A percentile compares a stretch with the other conserved stretches of the same genome.
These are phyloP conservation scores for Colletotrichum coccodes DNA, from an alignment of 2,329 filamentous ascomycete genomes.

Conservation along the genomic window DNA sequence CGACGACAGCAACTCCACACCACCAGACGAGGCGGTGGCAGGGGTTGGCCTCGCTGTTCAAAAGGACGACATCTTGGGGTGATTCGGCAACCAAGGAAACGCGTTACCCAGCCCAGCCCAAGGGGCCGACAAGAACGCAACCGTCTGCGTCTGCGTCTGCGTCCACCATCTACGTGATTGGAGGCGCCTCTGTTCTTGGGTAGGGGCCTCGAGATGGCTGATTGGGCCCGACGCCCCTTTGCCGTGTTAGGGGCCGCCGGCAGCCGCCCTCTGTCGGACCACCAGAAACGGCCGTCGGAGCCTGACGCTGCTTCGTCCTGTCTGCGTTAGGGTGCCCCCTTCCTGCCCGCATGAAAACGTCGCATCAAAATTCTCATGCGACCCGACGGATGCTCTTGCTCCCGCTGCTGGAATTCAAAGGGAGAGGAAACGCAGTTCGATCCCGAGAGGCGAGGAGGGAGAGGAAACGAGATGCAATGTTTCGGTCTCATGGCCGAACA, in stretches of 20 bases:
- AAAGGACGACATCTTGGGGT: conserved; percentile 8
- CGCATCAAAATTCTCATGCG: conserved; percentile 11
- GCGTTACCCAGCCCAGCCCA: background rate
- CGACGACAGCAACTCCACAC: conserved; percentile 28
- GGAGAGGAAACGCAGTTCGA: conserved; percentile 1
- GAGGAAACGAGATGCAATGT: background rate
- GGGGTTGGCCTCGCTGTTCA: conserved; percentile 17
- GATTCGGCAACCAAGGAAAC: conserved; percentile 19
- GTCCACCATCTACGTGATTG: conserved; percentile 18
- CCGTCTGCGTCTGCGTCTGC: conserved; percentile 14
- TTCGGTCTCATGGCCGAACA: conserved; percentile 12
- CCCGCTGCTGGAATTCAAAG: conserved; percentile 23
- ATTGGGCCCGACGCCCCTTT: conserved; percentile 26
- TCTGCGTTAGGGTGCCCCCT: conserved; percentile 16
- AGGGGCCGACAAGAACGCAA: conserved; percentile 22
- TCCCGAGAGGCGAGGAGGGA: background rate
- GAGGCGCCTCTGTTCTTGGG: background rate
- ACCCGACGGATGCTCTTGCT: conserved; percentile 24
- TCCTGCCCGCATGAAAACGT: conserved; percentile 30
- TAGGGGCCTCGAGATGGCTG: conserved; percentile 20
- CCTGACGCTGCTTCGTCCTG: conserved; percentile 20
- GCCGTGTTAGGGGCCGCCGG: conserved; percentile 23
- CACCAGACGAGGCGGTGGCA: conserved; percentile 30
- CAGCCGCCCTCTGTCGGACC: conserved; percentile 30
- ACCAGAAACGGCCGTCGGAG: conserved; percentile 33